phyloP scores from a whole-genome alignment of 805 yeast species.

The Yarrowia alimentaria region DNA sequence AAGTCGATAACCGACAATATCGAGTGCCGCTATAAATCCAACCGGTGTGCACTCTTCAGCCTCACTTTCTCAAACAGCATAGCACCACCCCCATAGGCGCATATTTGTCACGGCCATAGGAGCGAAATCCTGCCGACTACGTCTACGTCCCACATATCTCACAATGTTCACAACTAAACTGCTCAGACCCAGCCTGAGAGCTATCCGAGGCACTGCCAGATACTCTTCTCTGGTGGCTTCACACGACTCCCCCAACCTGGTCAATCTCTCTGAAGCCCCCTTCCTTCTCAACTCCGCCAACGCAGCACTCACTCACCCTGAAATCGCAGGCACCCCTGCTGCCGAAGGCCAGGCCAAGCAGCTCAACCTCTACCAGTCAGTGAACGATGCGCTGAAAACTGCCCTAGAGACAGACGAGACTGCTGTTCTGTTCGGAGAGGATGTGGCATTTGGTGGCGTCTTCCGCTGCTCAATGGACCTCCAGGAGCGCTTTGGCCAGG shows the following conservation, averaged over 20 bases:
- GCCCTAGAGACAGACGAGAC: slow-evolving; percentile 89
- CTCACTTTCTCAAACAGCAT: no score
- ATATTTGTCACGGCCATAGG: no score
- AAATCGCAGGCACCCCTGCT: slow-evolving; percentile 29
- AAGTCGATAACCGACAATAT: slow-evolving; percentile 22
- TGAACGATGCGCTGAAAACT: slow-evolving; percentile 84
- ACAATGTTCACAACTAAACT: not conserved
- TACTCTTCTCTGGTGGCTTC: slow-evolving; percentile 19
- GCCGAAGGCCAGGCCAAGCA: slow-evolving; percentile 33
- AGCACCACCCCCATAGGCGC: no score
- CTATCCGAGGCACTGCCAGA: no score
- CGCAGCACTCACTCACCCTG: slow-evolving; percentile 33
- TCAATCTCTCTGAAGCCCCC: slow-evolving; percentile 35
- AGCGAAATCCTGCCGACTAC: no score
- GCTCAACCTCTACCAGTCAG: slow-evolving; percentile 50
- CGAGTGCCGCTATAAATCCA: slow-evolving; percentile 6
- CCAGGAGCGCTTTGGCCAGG: slow-evolving; percentile 83
- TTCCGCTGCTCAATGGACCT: slow-evolving; percentile 88
- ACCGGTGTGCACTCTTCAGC: no score
- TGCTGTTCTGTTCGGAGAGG: slow-evolving; percentile 90
- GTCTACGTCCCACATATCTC: not conserved
- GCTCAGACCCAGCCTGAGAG: not conserved
- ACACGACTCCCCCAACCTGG: slow-evolving; percentile 31
- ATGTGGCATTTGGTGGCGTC: slow-evolving; percentile 95
- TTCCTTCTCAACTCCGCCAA: slow-evolving; percentile 34